Evolutionary conservation across 495 filamentous ascomycete species (phyloP).

Genomic region (Neurospora sp.): DNA sequence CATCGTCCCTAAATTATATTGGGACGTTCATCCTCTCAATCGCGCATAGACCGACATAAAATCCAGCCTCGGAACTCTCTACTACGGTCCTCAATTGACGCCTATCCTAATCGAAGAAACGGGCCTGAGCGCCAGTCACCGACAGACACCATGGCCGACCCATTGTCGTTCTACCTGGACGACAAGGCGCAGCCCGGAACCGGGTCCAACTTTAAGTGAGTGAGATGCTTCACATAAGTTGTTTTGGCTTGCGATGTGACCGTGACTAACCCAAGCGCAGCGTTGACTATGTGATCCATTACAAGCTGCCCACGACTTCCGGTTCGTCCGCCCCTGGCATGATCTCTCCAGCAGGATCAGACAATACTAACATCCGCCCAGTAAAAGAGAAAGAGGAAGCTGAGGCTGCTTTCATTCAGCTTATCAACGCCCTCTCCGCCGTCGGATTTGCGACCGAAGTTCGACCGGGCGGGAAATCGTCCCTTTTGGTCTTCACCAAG

Average conservation of each 20-base stretch:
- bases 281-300: conserved; percentile 91
- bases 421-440: conserved; percentile 58
- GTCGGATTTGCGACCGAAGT: conserved; percentile 81
- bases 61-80: not conserved
- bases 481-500: conserved; percentile 74
- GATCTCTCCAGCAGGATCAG: not conserved
- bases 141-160: conserved; percentile 23
- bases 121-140: not conserved
- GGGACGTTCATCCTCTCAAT: not conserved
- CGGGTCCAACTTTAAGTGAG: conserved; percentile 24
- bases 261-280: conserved; percentile 26
- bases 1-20: not conserved
- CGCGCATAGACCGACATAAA: not conserved
- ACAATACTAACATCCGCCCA: not conserved
- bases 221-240: not conserved
- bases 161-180: conserved; percentile 16
- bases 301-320: conserved; percentile 50
- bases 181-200: conserved; percentile 20
- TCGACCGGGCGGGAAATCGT: conserved; percentile 64
- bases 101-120: not conserved
- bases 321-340: conserved; percentile 33
- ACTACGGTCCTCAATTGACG: not conserved
- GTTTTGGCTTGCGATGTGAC: not conserved
- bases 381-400: conserved; percentile 54
- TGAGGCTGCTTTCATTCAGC: conserved; percentile 58